Evolutionary conservation across 2,329 filamentous ascomycete species (phyloP), one percentile per base, ranked within the genome.

Genomic region (Cordyceps farinosa): DNA sequence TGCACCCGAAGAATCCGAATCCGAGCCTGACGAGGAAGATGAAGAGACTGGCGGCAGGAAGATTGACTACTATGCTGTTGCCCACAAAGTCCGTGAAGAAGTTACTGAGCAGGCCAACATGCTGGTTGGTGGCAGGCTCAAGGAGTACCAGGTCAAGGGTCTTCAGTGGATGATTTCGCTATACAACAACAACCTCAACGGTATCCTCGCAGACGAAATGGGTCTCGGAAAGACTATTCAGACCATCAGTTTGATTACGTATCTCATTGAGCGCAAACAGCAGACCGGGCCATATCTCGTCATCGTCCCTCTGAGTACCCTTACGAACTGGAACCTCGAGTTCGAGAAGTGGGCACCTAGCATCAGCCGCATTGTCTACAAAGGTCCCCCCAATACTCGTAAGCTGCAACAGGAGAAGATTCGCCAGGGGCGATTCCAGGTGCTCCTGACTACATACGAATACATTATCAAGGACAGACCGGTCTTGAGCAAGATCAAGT

Each of bases 141-240:
- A 99, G 77, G 95, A 99, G 75, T 99, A 99, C 77, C 95, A 99
- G 79, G 69, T 99, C 78, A 98, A 97, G 87, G 95, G 95, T 84
- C 81, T 99, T 54, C 94, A 99, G 76, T 99, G 95, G 95, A 99
- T 99, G 95, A 89, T 99, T 65, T 99, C 95, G 15, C 84, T 99
- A 15, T 99, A 98, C 85, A 99, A 99, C 87, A 99, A 99, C 82
- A 99, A 97, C 78, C 86, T 99, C 68, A 99, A 99, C 76, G 95
- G 95, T 84, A 98, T 99, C 68, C 82, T 99, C 70, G 95, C 95
- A 64, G 95, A 99, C 72, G 95, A 99, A 79, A 99, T 99, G 95
- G 95, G 95, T 88, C 91, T 99, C 68, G 95, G 95, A 76, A 99
- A 99, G 81, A 99, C 95, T 0, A 99, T 99, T 70, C 95, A 99